Base-by-base conservation (phyloP, 1,139 yeast genomes). In the Sugiyamaella xylanicola region DNA sequence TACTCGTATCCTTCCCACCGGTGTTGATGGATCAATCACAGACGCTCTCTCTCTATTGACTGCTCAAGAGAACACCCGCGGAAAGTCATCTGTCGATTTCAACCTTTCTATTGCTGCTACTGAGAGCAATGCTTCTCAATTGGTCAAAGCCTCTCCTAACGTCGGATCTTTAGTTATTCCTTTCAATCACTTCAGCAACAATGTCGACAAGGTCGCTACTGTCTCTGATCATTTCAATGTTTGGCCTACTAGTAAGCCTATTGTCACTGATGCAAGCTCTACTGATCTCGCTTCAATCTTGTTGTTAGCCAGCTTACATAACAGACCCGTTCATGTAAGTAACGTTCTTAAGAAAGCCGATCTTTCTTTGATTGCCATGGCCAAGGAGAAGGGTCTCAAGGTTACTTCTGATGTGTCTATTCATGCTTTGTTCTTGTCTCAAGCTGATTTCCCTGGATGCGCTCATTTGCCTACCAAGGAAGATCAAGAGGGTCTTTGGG, bases 391-490 rank as follows among this genome's bases (percentile, higher is more conserved):
- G 77, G 84, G 85, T 47, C 77, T 89, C 66, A 80, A 80, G 63
- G 96, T 93, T 45, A 90, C 98, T 43, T 89, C 96, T 74, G 99
- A 93, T 73, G 96, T 89, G 60, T 78, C 93, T 22, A 85, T 93
- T 51, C 86, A 84, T 70, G 78, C 96, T 3, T 78, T 92, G 70
- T 91, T 90, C 77, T 76, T 87, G 61, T 79, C 89, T 49, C 87
- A 82, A 72, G 83, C 81, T 44, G 92, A 89, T 43, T 82, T 81
- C 69, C 87, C 91, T 53, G 82, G 83, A 65, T 84, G 88, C 63
- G 70, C 74, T 29, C 84, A 85, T 78, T 77, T 92, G 71, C 97
- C 97, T 63, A 78, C 93, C 39, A 79, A 80, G 71, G 86, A 82
- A 63, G 97, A 90, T 68, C 96, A 88, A 74, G 79, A 77, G 37